A percentile compares a stretch with the other conserved stretches of the same genome.
Evolutionary conservation across 352 stramenopile genomes (phyloP).

Genomic region (Pythium dissimile): DNA sequence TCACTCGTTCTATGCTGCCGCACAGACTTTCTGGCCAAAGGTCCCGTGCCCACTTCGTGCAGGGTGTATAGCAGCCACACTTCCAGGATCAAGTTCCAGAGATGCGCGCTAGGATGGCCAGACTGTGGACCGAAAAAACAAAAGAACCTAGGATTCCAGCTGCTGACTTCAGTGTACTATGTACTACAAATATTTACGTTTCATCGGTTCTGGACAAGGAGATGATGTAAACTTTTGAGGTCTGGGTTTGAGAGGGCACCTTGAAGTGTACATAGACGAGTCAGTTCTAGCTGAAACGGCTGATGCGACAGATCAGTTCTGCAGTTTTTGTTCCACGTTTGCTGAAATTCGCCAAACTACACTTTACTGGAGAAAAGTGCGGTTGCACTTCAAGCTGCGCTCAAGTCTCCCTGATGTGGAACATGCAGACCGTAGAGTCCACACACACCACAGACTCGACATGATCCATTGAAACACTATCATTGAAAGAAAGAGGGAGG

Average conservation of each 20-base stretch:
- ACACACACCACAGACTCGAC: too few relatives aligned
- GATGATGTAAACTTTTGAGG: conserved; percentile 2
- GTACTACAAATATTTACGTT: not conserved
- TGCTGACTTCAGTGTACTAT: conserved; percentile 1
- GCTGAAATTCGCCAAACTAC: too few relatives aligned
- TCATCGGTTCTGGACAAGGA: too few relatives aligned
- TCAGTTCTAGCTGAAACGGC: not conserved
- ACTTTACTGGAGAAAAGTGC: too few relatives aligned
- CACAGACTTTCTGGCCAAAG: not conserved
- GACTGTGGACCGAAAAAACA: not conserved
- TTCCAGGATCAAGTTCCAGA: not conserved
- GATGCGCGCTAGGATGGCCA: not conserved
- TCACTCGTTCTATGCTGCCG: too few relatives aligned
- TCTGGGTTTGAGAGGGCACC: too few relatives aligned
- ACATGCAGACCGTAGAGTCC: too few relatives aligned
- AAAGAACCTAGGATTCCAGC: not conserved
- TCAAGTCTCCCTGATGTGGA: too few relatives aligned
- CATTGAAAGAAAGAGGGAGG: too few relatives aligned
- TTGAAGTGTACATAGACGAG: conserved; percentile 10
- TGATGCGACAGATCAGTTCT: conserved; percentile 8
- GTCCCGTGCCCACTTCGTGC: not conserved
- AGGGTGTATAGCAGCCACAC: not conserved
- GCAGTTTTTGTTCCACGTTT: conserved; percentile 6
- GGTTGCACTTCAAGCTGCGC: too few relatives aligned
- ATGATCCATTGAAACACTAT: too few relatives aligned